Base-by-base conservation (phyloP, 2,329 filamentous ascomycete genomes). In the Fusarium incarnatum region DNA sequence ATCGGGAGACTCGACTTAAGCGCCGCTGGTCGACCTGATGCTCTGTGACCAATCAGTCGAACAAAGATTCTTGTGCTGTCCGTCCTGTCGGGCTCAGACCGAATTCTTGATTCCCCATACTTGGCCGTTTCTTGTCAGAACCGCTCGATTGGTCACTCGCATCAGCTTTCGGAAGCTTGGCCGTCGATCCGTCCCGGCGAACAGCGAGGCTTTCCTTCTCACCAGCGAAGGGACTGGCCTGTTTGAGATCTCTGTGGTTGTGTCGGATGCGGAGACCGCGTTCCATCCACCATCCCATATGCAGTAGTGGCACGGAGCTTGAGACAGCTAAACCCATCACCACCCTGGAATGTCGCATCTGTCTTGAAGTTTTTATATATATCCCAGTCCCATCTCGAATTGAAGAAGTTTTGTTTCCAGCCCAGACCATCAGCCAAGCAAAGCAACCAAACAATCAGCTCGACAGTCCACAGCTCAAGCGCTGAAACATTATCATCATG, bases 141-240 rank as follows among this genome's bases (percentile, higher is more conserved):
- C 45, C 46, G 45, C 46, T 34, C 23, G 46, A 40, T 50, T 32
- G 42, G 23, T 32, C 57, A 47, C 30, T 34, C 7, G 23, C 34
- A 30, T 41, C 40, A 60, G 55, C 47, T 69, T 22, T 64, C 70
- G 70, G 70, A 72, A 60, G 42, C 56, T 59, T 52, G 70, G 62
- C 70, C 70, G 69, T 72, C 67, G 63, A 72, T 68, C 70, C 70
- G 70, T 52, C 61, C 65, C 57, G 37, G 54, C 34, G 34, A 37
- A n/a, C 34, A 37, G 40, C 54, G 12, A 47, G 34, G 40, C 45
- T 55, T 13, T 40, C 23, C 41, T 23, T 20, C 66, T 28, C 48
- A 42, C 40, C 40, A 56, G 34, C 56, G 34, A 37, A 48, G 23
- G 34, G 32, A 53, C 30, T 53, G 23, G 55, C 60, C 69, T 23